Evolutionary conservation across 148 eudicot species (phyloP).

Genomic region (Tetragonia tetragonoides): DNA sequence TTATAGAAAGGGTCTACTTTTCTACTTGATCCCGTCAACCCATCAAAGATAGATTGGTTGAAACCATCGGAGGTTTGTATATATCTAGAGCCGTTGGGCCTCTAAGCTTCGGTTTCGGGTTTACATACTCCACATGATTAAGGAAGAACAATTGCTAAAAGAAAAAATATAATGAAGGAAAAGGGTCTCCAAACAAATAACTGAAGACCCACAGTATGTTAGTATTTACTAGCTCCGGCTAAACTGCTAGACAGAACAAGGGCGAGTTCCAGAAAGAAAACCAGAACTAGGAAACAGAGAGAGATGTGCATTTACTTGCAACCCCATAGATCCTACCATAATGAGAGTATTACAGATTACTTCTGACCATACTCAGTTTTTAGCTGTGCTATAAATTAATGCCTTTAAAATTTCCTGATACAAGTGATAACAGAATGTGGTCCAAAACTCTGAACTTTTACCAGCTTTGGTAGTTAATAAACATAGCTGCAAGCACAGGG

Average conservation of each 20-base stretch:
- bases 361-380: background rate
- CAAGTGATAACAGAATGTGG: conserved; percentile 16
- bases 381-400: background rate
- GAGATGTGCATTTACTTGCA: conserved; percentile 23
- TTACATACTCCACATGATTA: too few relatives aligned
- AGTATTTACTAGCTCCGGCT: conserved; percentile 8
- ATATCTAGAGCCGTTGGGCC: too few relatives aligned
- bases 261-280: background rate
- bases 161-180: too few relatives aligned
- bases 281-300: conserved; percentile 21
- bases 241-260: conserved; percentile 4
- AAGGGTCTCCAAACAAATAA: too few relatives aligned
- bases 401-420: background rate
- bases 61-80: too few relatives aligned
- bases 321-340: conserved; percentile 12
- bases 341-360: conserved; percentile 11
- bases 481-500: background rate
- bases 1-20: too few relatives aligned
- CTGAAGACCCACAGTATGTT: background rate
- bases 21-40: too few relatives aligned
- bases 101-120: too few relatives aligned
- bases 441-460: conserved; percentile 15
- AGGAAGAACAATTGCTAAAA: too few relatives aligned
- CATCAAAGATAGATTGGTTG: too few relatives aligned
- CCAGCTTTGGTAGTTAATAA: conserved; percentile 1